phyloP scores from a whole-genome alignment of 441 rosid species.

The Syzygium syzygioides region DNA sequence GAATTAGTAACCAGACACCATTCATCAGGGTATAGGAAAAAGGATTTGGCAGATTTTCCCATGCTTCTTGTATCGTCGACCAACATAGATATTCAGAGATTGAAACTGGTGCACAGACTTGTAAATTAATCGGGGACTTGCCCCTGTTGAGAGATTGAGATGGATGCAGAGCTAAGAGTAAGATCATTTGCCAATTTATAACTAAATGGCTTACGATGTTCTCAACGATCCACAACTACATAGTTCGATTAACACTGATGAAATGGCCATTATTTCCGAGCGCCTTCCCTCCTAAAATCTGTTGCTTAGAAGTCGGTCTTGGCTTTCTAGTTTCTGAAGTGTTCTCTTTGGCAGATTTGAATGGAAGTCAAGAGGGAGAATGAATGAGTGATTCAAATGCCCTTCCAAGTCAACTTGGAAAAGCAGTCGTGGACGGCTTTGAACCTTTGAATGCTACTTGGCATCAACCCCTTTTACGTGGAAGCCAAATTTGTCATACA shows the following conservation, averaged over 20 bases:
- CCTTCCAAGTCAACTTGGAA: not conserved
- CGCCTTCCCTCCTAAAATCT: not conserved
- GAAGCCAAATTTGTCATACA: not conserved
- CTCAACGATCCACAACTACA: not conserved
- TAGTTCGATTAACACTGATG: not conserved
- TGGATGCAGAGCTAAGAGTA: not conserved
- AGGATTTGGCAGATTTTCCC: not conserved
- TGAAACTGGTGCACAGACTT: not conserved
- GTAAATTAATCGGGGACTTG: not conserved
- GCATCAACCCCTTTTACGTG: not conserved
- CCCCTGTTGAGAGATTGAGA: not conserved
- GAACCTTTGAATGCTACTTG: not conserved
- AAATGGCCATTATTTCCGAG: not conserved
- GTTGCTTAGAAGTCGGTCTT: not conserved
- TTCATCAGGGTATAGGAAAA: not conserved
- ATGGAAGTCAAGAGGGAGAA: not conserved
- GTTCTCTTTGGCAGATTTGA: not conserved
- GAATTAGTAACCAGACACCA: conserved; percentile 22
- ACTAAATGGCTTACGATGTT: not conserved
- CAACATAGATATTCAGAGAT: not conserved
- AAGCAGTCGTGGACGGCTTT: not conserved
- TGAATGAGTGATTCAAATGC: not conserved
- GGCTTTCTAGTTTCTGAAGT: not conserved
- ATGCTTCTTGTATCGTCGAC: not conserved
- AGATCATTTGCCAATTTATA: not conserved